Evolutionary conservation across 306 rosid species (phyloP).

Genomic region (Pyrus betulifolia): DNA sequence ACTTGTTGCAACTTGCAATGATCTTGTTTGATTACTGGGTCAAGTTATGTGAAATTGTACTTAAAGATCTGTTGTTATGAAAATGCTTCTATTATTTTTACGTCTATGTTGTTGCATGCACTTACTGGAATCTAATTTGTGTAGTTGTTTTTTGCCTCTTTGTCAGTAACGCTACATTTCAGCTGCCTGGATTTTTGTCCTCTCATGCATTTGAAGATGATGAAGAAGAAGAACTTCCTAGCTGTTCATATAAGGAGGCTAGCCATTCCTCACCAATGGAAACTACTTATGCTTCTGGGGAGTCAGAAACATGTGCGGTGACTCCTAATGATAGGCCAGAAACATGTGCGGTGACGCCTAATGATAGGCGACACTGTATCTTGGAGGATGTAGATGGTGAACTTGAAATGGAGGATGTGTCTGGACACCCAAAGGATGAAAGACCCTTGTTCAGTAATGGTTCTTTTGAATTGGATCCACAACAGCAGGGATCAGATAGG

Average conservation of each 20-base stretch:
- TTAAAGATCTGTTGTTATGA: neutral
- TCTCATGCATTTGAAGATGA: conserved; percentile 78
- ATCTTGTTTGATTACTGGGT: neutral
- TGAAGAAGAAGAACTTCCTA: conserved; percentile 56
- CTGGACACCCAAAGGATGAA: conserved; percentile 82
- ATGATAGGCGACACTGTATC: conserved; percentile 89
- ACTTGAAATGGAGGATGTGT: conserved; percentile 99
- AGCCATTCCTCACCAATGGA: conserved; percentile 43
- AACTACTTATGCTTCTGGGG: conserved; percentile 42
- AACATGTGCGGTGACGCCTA: conserved; percentile 51
- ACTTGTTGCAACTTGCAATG: neutral
- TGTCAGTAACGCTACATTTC: conserved; percentile 94
- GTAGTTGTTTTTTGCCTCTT: conserved; percentile 9
- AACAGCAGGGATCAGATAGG: conserved; percentile 32
- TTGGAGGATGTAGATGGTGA: conserved; percentile 97
- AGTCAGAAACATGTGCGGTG: conserved; percentile 53
- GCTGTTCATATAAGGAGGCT: conserved; percentile 43
- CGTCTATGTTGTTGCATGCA: neutral
- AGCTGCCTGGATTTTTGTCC: conserved; percentile 82
- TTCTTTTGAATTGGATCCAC: conserved; percentile 45
- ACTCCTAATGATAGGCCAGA: conserved; percentile 76
- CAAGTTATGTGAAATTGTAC: neutral
- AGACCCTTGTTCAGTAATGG: conserved; percentile 29
- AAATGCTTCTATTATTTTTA: neutral
- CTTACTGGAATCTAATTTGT: conserved; percentile 6